These are phyloP conservation scores for Neonectria sp. DNA, from an alignment of 2,329 filamentous ascomycete species.

Conservation along the genomic window DNA sequence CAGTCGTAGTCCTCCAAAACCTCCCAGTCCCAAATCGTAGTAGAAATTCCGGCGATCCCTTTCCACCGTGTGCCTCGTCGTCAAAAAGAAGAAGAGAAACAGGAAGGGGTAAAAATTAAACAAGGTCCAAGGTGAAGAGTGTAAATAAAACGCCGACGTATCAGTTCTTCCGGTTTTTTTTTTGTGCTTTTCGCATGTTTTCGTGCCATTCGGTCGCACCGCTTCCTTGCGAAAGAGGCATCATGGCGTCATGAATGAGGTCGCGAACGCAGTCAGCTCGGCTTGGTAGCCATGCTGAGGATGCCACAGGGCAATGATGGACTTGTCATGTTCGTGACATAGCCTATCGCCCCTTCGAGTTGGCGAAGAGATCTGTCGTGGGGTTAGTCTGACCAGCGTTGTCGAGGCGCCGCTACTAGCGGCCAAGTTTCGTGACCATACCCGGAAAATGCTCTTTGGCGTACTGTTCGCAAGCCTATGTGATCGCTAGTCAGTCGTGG, in stretches of 20 bases:
- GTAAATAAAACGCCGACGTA: slow-evolving; percentile 36
- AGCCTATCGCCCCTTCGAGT: slow-evolving; percentile 55
- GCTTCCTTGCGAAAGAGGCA: slow-evolving; percentile 1
- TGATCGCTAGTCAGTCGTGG: slow-evolving; percentile 12
- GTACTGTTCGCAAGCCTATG: slow-evolving; percentile 78
- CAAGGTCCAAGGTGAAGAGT: slow-evolving; percentile 39
- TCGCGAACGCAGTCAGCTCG: slow-evolving; percentile 11
- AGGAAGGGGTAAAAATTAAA: slow-evolving; percentile 43
- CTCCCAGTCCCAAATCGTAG: slow-evolving; percentile 41
- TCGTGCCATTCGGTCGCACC: slow-evolving; percentile 1
- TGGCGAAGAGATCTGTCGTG: slow-evolving; percentile 56
- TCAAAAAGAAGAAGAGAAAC: slow-evolving; percentile 33
- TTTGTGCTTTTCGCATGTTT: slow-evolving; percentile 34
- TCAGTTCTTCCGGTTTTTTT: slow-evolving; percentile 36
- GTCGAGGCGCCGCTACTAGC: slow-evolving; percentile 38
- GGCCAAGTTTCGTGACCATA: slow-evolving; percentile 49
- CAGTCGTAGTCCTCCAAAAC: slow-evolving; percentile 31
- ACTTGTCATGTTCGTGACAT: slow-evolving; percentile 23
- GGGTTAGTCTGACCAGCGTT: slow-evolving; percentile 49
- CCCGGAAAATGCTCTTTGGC: slow-evolving; percentile 93
- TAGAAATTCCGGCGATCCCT: slow-evolving; percentile 33
- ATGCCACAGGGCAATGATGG: slow-evolving; percentile 16
- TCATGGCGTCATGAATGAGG: slow-evolving; percentile 3
- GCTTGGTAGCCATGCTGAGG: slow-evolving; percentile 10
- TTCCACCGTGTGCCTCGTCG: slow-evolving; percentile 36